These are phyloP conservation scores for Phialocephala subalpina DNA, from an alignment of 2,329 filamentous ascomycete genomes.

Conservation along the genomic window DNA sequence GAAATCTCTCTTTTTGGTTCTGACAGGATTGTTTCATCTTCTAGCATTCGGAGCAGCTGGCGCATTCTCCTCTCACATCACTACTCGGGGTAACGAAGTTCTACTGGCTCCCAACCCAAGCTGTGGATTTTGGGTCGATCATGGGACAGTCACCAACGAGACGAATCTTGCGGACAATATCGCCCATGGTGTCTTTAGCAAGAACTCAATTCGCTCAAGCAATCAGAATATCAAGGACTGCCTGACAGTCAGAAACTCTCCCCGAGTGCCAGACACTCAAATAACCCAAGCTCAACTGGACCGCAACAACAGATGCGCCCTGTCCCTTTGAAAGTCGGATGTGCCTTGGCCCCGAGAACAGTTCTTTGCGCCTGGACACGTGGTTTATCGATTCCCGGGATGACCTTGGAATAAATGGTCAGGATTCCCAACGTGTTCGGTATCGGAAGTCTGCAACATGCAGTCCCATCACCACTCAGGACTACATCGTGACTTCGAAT, in stretches of 20 bases:
- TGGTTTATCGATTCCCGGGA: background rate
- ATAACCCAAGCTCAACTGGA: background rate
- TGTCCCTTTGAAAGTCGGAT: background rate
- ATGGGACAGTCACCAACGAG: background rate
- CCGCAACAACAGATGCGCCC: background rate
- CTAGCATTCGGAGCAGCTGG: background rate
- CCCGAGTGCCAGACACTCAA: background rate
- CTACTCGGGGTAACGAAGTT: background rate
- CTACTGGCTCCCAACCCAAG: background rate
- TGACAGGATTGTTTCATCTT: background rate
- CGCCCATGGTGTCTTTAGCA: background rate
- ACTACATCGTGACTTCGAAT: too few species aligned
- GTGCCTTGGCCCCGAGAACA: background rate
- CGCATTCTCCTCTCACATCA: background rate
- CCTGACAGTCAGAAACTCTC: background rate
- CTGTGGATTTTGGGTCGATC: background rate
- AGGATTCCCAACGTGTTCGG: background rate
- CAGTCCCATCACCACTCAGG: background rate
- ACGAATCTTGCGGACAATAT: background rate
- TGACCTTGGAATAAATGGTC: background rate
- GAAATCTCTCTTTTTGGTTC: background rate
- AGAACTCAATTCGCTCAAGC: background rate
- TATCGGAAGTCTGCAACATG: background rate
- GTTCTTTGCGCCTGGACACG: background rate
- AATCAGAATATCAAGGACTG: background rate